A percentile compares a stretch with the other conserved stretches of the same genome.
phyloP scores from a whole-genome alignment of 306 rosid species.

The Acacia confusa region DNA sequence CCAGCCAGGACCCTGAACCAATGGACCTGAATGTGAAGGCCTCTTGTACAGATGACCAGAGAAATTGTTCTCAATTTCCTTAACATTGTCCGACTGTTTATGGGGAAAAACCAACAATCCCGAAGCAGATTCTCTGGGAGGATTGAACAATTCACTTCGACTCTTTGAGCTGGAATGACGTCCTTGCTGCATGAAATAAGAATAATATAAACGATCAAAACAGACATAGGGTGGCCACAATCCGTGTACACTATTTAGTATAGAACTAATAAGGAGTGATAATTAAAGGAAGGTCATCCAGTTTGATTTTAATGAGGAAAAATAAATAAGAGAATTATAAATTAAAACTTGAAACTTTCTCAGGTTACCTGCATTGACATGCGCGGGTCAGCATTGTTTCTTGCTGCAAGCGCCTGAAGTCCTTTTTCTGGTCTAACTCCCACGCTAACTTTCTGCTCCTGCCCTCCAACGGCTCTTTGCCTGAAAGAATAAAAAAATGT shows the following conservation, averaged over 20 bases:
- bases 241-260: neutral
- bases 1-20: constrained; percentile 51
- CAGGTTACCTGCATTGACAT: constrained; percentile 50
- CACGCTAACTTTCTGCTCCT: constrained; percentile 43
- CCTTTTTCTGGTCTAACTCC: constrained; percentile 57
- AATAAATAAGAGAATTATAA: neutral
- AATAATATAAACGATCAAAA: constrained; percentile 12
- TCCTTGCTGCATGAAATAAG: constrained; percentile 48
- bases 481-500: constrained; percentile 40
- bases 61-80: constrained; percentile 43
- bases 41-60: constrained; percentile 43
- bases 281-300: constrained; percentile 9
- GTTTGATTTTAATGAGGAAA: constrained; percentile 12
- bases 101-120: constrained; percentile 54
- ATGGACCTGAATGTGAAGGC: constrained; percentile 75
- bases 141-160: constrained; percentile 52
- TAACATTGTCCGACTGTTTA: constrained; percentile 42
- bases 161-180: constrained; percentile 44
- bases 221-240: neutral
- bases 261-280: neutral
- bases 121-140: constrained; percentile 53
- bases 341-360: constrained; percentile 9
- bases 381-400: constrained; percentile 38
- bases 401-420: constrained; percentile 30
- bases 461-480: constrained; percentile 52